A percentile compares a stretch with the other conserved stretches of the same genome.
Evolutionary conservation across 106 monocot species (phyloP).

Genomic region (Acorus calamus): DNA sequence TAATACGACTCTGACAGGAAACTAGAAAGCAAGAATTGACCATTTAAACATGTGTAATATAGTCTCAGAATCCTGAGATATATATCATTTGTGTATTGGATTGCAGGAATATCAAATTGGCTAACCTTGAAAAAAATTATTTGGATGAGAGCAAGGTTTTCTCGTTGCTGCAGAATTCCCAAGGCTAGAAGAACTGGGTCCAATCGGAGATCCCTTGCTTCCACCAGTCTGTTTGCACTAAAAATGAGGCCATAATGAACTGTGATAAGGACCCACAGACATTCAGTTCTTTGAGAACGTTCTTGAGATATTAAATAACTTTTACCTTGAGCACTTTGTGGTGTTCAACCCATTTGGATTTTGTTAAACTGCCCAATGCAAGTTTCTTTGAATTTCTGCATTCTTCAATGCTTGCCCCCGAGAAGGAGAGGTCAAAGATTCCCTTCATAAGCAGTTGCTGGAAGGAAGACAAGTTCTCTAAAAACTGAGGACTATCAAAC

Average conservation of each 20-base stretch:
- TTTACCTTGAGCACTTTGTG: slow-evolving; percentile 50
- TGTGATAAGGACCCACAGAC: too few species aligned
- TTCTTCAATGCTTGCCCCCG: slow-evolving; percentile 30
- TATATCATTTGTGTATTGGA: too few species aligned
- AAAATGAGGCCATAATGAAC: background rate
- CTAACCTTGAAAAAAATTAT: slow-evolving; percentile 27
- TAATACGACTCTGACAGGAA: too few species aligned
- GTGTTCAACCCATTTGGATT: slow-evolving; percentile 50
- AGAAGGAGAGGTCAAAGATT: slow-evolving; percentile 36
- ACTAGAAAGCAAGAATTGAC: too few species aligned
- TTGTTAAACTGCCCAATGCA: slow-evolving; percentile 32
- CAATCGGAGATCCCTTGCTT: slow-evolving; percentile 12
- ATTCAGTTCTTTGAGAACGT: too few species aligned
- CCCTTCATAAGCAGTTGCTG: slow-evolving; percentile 60
- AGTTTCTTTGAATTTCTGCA: slow-evolving; percentile 35
- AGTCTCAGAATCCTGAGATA: too few species aligned
- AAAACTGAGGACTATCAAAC: slow-evolving; percentile 55
- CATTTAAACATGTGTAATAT: too few species aligned
- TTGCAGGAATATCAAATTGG: background rate
- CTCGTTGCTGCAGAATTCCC: slow-evolving; percentile 26
- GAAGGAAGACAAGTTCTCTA: slow-evolving; percentile 45
- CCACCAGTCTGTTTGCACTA: slow-evolving; percentile 3
- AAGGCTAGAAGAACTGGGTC: slow-evolving; percentile 13
- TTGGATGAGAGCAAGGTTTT: slow-evolving; percentile 31
- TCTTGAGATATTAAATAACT: background rate